Base-by-base conservation (phyloP, 768 basidiomycete species). In the Pleurotus cornucopiae region DNA sequence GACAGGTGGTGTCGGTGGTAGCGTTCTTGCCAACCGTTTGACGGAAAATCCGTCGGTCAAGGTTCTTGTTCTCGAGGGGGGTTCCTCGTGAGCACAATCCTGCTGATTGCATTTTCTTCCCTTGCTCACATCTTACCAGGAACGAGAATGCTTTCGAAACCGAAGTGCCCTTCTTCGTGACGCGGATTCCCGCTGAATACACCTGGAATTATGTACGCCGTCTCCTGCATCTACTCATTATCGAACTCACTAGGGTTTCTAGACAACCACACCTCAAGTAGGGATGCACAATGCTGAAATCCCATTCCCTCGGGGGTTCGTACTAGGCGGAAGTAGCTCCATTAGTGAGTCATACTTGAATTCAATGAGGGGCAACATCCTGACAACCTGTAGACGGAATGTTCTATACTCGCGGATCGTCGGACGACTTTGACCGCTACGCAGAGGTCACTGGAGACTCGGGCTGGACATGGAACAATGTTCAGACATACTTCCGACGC, bases 391-490 rank as follows among this genome's bases (percentile, higher is more conserved):
- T 60, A 64, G 63, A 64, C 58, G 30, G 11, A 18, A 49, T 70
- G 68, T 58, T 58, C 2, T 69, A 63, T 49, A 67, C 64, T 9
- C 63, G 68, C 3, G 68, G 64, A 6, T 62, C 68, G 0, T 39
- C 52, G 11, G 64, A 68, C n/a, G 67, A 68, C 47, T 69, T 45
- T 21, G 61, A 68, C 46, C 61, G 64, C 7, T 63, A 54, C 30
- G 69, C 69, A 4, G 48, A 49, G 4, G 49, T 64, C 20, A 62
- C 64, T 9, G 61, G 61, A 5, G 68, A 69, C 53, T 21, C 34
- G 2, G 67, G 68, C 9, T 70, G 69, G 69, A 61, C 63, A 6
- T 70, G 69, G 69, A 56, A 67, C 14, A 57, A 38, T 20, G 37
- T 69, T 23, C 45, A 62, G 38, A 59, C 59, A 9, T 69, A 65